Conservation (phyloP, 495 filamentous ascomycete genomes). For the Trypethelium eluteriae region DNA sequence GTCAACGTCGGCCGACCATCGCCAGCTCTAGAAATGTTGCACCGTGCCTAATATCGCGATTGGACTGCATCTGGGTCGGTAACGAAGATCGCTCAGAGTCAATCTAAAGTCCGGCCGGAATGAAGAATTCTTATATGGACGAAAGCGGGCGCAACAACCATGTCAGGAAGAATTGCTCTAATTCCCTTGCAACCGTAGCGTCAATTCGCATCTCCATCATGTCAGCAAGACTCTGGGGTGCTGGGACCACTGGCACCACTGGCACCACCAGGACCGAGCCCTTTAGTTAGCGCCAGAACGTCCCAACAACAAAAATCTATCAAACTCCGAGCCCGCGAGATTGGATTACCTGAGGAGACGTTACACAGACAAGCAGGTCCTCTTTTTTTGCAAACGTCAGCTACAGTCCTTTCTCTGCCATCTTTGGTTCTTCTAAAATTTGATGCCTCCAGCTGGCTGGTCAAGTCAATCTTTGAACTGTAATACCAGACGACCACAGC, state of each 20-base stretch:
- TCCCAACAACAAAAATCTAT: background rate
- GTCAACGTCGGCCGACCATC: slow-evolving; percentile 6
- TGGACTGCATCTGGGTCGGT: background rate
- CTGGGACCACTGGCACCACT: background rate
- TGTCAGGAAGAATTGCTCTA: background rate
- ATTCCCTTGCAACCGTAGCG: background rate
- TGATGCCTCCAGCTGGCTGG: too few species aligned
- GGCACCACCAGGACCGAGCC: too few species aligned
- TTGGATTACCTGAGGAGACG: background rate
- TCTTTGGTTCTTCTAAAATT: background rate
- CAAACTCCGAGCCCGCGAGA: background rate
- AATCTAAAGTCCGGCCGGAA: background rate
- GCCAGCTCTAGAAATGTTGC: slow-evolving; percentile 2
- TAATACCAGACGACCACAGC: too few species aligned
- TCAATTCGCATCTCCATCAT: background rate
- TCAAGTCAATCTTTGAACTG: too few species aligned
- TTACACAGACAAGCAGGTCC: background rate
- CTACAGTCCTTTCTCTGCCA: background rate
- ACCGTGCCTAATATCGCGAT: background rate
- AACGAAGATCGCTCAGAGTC: background rate
- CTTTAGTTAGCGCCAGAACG: background rate
- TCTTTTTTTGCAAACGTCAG: background rate
- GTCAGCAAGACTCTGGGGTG: background rate
- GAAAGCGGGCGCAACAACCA: background rate
- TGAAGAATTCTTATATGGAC: background rate